Conservation (phyloP, 2,329 filamentous ascomycete genomes). For the Cladosporium phlei region DNA sequence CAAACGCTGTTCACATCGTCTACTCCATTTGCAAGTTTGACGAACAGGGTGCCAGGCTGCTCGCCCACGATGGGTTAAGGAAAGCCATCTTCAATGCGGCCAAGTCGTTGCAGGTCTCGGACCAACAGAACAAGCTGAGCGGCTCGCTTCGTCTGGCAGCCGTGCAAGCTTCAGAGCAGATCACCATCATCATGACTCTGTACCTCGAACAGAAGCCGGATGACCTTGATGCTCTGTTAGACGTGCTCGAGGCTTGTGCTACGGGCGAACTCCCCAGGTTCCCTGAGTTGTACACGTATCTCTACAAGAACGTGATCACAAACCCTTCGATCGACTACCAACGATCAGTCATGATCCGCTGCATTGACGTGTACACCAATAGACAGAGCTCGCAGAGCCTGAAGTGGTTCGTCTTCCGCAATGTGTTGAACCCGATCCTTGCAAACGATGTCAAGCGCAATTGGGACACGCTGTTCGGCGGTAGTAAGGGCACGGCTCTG, state of each 20-base stretch:
- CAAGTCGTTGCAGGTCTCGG: slow-evolving; percentile 70
- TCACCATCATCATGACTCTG: slow-evolving; percentile 78
- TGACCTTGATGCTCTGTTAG: slow-evolving; percentile 72
- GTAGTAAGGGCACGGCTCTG: slow-evolving; percentile 61
- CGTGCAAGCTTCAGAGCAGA: slow-evolving; percentile 81
- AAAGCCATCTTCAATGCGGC: slow-evolving; percentile 58
- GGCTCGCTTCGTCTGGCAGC: slow-evolving; percentile 73
- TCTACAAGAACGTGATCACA: slow-evolving; percentile 79
- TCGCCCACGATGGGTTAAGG: slow-evolving; percentile 54
- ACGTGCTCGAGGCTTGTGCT: slow-evolving; percentile 77
- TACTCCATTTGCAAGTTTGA: slow-evolving; percentile 69
- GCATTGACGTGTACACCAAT: slow-evolving; percentile 79
- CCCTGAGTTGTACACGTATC: slow-evolving; percentile 71
- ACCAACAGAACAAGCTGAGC: slow-evolving; percentile 65
- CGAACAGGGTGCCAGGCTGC: slow-evolving; percentile 62
- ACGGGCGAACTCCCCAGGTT: slow-evolving; percentile 74
- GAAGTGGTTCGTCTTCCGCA: slow-evolving; percentile 86
- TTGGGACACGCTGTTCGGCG: slow-evolving; percentile 54
- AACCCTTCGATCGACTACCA: slow-evolving; percentile 83
- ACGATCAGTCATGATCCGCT: slow-evolving; percentile 74
- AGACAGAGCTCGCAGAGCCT: slow-evolving; percentile 77
- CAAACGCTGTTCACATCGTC: slow-evolving; percentile 78
- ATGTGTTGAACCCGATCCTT: slow-evolving; percentile 91
- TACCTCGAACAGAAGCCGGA: slow-evolving; percentile 67
- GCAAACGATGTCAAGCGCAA: slow-evolving; percentile 92